A percentile compares a stretch with the other conserved stretches of the same genome.
Conservation (phyloP, 495 filamentous ascomycete species). For the Achaetomiella virescens region DNA sequence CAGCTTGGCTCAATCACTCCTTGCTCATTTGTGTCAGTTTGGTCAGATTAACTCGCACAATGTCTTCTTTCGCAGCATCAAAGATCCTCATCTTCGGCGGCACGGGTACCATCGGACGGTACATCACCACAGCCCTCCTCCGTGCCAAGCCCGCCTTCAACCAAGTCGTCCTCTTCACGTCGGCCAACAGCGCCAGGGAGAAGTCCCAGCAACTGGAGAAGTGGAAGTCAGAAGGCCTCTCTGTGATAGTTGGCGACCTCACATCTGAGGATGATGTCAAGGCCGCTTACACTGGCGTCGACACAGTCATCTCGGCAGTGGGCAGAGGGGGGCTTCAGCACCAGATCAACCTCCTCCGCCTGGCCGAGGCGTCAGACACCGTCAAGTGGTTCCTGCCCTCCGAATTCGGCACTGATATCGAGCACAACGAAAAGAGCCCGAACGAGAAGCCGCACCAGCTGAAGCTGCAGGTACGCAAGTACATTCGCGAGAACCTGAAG, state of each 20-base stretch:
- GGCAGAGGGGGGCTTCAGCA: constrained; percentile 52
- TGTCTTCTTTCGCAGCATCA: constrained; percentile 32
- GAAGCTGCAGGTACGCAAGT: constrained; percentile 60
- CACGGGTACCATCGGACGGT: constrained; percentile 60
- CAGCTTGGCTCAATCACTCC: background rate
- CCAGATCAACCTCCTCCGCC: constrained; percentile 53
- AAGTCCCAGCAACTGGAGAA: constrained; percentile 45
- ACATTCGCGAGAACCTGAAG: constrained; percentile 45
- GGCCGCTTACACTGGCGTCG: constrained; percentile 51
- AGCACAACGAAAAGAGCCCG: constrained; percentile 51
- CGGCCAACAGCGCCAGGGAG: constrained; percentile 39
- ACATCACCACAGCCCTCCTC: constrained; percentile 56
- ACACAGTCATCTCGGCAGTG: constrained; percentile 61
- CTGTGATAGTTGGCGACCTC: constrained; percentile 56
- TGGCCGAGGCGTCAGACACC: constrained; percentile 48
- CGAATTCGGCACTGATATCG: constrained; percentile 71
- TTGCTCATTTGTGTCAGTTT: background rate
- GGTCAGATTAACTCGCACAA: constrained; percentile 2
- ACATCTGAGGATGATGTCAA: constrained; percentile 46
- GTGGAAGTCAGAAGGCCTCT: constrained; percentile 46
- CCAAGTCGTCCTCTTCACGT: constrained; percentile 58
- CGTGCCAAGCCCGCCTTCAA: constrained; percentile 46
- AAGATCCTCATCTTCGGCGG: constrained; percentile 65
- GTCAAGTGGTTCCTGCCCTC: constrained; percentile 66
- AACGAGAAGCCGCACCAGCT: constrained; percentile 62